Percentiles rank a stretch among this genome's conserved stretches.
Evolutionary conservation across 169 alveolate genomes (phyloP).

Genomic region (Amoebophrya sp.): DNA sequence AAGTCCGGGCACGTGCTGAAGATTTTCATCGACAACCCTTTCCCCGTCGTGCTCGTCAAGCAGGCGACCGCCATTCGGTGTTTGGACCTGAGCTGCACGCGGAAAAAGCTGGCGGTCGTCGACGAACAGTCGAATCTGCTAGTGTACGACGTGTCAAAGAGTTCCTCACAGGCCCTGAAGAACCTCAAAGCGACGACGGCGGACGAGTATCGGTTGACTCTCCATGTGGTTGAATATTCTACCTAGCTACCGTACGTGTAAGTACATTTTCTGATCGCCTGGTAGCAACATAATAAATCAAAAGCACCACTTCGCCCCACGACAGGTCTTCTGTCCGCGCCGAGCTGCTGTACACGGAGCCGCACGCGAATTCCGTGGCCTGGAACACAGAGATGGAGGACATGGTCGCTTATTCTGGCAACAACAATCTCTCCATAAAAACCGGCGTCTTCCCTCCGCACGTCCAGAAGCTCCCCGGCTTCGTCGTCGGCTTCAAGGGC

Average conservation of each 20-base stretch:
- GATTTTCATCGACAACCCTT: constrained; percentile 67
- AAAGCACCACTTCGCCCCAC: too few species aligned
- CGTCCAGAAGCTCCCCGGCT: constrained; percentile 69
- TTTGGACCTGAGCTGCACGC: constrained; percentile 52
- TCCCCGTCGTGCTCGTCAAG: constrained; percentile 63
- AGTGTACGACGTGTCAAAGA: constrained; percentile 58
- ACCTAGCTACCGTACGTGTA: too few species aligned
- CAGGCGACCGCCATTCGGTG: constrained; percentile 61
- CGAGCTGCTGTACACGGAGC: constrained; percentile 52
- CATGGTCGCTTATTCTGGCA: constrained; percentile 68
- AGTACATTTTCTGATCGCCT: too few species aligned
- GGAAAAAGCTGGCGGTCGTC: constrained; percentile 72
- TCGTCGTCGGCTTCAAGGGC: constrained; percentile 79
- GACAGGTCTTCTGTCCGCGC: too few species aligned
- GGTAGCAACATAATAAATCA: too few species aligned
- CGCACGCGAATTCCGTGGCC: constrained; percentile 69
- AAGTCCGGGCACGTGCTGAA: constrained; percentile 64
- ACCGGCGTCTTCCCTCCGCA: constrained; percentile 69
- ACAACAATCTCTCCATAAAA: constrained; percentile 59
- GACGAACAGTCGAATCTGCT: constrained; percentile 66
- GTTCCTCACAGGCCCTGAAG: neutral
- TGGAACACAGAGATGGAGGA: constrained; percentile 79
- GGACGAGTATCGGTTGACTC: neutral
- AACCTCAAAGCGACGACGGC: neutral
- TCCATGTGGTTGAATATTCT: too few species aligned